Percentiles rank a stretch among this genome's conserved stretches.
Evolutionary conservation across 768 basidiomycete genomes (phyloP).

Genomic region (Clitopilus passeckerianus): DNA sequence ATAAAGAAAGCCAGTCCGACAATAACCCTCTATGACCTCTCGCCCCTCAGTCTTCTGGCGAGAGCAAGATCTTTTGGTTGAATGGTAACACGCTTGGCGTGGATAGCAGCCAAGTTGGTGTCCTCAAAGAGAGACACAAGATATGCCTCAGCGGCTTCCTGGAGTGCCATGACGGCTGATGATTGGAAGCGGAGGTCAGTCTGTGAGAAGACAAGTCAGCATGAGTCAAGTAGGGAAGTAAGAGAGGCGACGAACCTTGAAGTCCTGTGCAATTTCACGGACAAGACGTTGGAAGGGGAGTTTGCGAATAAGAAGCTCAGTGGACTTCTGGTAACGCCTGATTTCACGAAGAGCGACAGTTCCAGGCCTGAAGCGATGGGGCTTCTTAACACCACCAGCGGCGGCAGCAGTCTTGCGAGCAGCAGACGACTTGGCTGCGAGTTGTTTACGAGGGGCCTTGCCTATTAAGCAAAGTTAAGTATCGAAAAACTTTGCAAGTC

Average conservation of each 20-base stretch:
- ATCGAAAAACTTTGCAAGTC: slow-evolving; percentile 34
- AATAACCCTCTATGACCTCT: slow-evolving; percentile 50
- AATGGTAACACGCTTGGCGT: slow-evolving; percentile 81
- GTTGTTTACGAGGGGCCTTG: slow-evolving; percentile 68
- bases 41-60: slow-evolving; percentile 75
- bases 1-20: slow-evolving; percentile 1
- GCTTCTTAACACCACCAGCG: slow-evolving; percentile 92
- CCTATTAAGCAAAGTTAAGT: slow-evolving; percentile 18
- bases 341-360: slow-evolving; percentile 91
- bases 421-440: slow-evolving; percentile 59
- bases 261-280: slow-evolving; percentile 88
- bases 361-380: slow-evolving; percentile 79
- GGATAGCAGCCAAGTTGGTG: slow-evolving; percentile 81
- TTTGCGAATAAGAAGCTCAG: slow-evolving; percentile 82
- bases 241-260: slow-evolving; percentile 55
- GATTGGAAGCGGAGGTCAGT: slow-evolving; percentile 88
- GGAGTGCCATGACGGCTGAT: slow-evolving; percentile 81
- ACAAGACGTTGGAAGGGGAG: slow-evolving; percentile 89
- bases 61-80: slow-evolving; percentile 85
- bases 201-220: slow-evolving; percentile 25
- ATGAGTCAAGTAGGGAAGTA: slow-evolving; percentile 3
- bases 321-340: slow-evolving; percentile 84
- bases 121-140: slow-evolving; percentile 78
- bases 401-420: slow-evolving; percentile 61
- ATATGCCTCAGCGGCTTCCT: slow-evolving; percentile 83